Percentiles rank a stretch among this genome's conserved stretches.
Evolutionary conservation across 192 early-diverging fungal species (phyloP).

Genomic region (Podila epicladia): DNA sequence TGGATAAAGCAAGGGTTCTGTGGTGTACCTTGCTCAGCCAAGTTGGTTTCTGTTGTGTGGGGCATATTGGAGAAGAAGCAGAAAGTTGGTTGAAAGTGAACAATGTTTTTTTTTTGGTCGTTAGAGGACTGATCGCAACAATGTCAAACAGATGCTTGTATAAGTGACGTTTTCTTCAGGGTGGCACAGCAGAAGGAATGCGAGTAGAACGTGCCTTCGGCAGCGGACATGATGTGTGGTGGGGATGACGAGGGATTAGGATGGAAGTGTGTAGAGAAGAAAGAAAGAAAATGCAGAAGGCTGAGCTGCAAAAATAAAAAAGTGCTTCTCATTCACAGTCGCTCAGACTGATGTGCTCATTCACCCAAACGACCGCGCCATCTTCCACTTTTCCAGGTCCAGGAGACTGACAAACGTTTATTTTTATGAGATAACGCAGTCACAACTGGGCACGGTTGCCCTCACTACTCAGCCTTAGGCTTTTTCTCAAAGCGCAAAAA

Average conservation of each 20-base stretch:
- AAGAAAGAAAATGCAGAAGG: background rate
- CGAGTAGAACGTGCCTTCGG: background rate
- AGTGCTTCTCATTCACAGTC: too few relatives aligned
- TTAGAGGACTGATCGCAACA: too few relatives aligned
- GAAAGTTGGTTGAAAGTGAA: background rate
- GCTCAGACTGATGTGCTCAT: too few relatives aligned
- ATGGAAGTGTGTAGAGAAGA: background rate
- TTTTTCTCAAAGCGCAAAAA: conserved; percentile 69
- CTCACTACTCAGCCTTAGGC: background rate
- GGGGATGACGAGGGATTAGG: background rate
- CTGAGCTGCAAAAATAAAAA: too few relatives aligned
- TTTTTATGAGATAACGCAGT: background rate
- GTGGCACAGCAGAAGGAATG: background rate
- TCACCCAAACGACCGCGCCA: too few relatives aligned
- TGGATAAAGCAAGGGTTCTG: too few relatives aligned
- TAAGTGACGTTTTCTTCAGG: background rate
- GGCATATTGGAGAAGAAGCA: background rate
- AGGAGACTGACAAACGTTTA: too few relatives aligned
- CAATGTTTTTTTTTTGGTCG: too few relatives aligned
- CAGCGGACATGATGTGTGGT: background rate
- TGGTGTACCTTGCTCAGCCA: conserved; percentile 1
- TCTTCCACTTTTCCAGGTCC: too few relatives aligned
- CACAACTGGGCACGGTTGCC: background rate
- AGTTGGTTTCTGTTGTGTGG: background rate
- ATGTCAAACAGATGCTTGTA: background rate